Evolutionary conservation across 1,139 yeast species (phyloP), one percentile per base, ranked within the genome.

Genomic region (Lodderomyces pseudojiufengensis): DNA sequence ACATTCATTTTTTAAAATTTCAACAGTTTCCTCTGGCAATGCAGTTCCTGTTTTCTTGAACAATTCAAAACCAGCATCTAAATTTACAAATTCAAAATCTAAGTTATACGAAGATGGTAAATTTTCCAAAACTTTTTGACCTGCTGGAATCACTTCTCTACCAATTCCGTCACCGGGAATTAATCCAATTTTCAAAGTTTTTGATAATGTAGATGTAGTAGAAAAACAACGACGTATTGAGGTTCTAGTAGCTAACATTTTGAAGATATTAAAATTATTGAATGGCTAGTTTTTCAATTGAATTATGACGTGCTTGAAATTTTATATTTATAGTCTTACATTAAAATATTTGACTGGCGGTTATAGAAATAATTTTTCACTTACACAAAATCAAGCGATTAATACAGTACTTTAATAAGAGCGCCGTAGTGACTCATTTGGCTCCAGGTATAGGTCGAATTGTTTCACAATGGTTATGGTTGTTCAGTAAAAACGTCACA

Each of bases 131-230:
- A 92, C 78, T 43, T 85, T 84, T 54, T 76, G 76, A 53, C 97
- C 97, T 33, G 97, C 84, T 44, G 98, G 98, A 45, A 92, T 88
- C 35, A 92, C 98, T 65, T 92, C 98, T 55, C 86, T 80, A 39
- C 98, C 98, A 53, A 92, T 92, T 46, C 98, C 98, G 60, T 92
- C 98, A 58, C 98, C 98, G 36, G 98, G 96, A 53, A 92, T 88
- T 56, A 92, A 75, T 24, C 76, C 76, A 42, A 70, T 70, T 48
- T 67, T 70, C 42, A 70, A 57, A 37, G 58, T 55, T 50, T 67
- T 69, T 44, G 59, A 45, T 24, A 61, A 49, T 13, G 54, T 42
- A 13, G 62, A 41, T 8, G 65, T 52, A 20, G 69, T 53, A 11
- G 73, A 60, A 39, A 70, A 65, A 29, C 59, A 50, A 50, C 74